Percentiles rank a stretch among this genome's conserved stretches.
Conservation (phyloP, 1,139 yeast genomes). For the Blastobotrys persicus region DNA sequence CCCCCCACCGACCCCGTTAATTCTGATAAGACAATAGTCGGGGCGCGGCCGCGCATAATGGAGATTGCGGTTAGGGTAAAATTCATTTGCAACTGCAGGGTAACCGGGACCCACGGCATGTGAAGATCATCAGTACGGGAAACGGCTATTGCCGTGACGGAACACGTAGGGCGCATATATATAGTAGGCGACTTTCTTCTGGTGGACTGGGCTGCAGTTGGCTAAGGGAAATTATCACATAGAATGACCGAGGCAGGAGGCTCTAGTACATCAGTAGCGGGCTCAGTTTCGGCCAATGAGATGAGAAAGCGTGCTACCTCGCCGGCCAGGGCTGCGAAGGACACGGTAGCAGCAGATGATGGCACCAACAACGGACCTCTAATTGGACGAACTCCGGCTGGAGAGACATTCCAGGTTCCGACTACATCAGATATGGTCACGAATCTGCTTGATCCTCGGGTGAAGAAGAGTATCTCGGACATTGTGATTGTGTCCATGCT, state of each 20-base stretch:
- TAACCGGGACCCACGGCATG: constrained; percentile 1
- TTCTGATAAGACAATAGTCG: no score
- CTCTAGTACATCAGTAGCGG: background rate
- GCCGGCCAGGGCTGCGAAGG: background rate
- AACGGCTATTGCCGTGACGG: constrained; percentile 9
- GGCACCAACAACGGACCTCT: constrained; percentile 8
- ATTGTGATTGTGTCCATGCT: constrained; percentile 54
- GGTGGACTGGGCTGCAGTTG: background rate
- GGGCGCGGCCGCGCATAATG: no score
- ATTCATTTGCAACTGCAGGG: background rate
- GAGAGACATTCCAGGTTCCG: constrained; percentile 58
- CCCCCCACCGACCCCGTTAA: no score
- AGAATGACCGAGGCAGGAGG: background rate
- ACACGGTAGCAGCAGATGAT: background rate
- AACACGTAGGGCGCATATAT: background rate
- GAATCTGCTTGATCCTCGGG: constrained; percentile 73
- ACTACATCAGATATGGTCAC: constrained; percentile 85
- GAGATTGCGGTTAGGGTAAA: background rate
- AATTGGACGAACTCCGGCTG: constrained; percentile 32
- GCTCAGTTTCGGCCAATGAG: background rate
- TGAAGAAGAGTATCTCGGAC: constrained; percentile 69
- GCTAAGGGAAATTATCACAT: background rate
- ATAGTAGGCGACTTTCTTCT: background rate
- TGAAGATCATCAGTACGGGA: constrained; percentile 7
- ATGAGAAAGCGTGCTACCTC: background rate